These are phyloP conservation scores for Yarrowia sp. DNA, from an alignment of 805 yeast species.

Conservation along the genomic window DNA sequence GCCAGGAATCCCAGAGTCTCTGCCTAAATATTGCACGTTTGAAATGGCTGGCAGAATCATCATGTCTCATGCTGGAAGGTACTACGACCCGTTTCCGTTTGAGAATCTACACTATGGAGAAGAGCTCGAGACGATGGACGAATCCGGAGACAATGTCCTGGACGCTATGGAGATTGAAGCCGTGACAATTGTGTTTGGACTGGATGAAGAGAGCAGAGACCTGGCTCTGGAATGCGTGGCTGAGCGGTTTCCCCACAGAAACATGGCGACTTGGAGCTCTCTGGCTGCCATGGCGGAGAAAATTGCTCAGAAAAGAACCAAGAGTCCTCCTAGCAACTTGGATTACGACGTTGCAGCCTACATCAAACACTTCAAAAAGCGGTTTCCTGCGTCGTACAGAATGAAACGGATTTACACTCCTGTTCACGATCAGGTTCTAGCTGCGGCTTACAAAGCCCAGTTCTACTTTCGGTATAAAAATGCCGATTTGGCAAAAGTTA, in stretches of 20 bases:
- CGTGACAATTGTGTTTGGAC: not conserved
- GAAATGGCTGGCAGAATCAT: slow-evolving; percentile 7
- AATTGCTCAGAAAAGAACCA: not conserved
- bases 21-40: not conserved
- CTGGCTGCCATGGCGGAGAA: not conserved
- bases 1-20: not conserved
- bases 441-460: not conserved
- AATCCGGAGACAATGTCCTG: not conserved
- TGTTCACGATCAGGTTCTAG: not conserved
- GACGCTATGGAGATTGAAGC: not conserved
- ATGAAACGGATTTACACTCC: not conserved
- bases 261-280: not conserved
- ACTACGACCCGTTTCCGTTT: not conserved
- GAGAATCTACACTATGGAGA: not conserved
- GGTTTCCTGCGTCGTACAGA: not conserved
- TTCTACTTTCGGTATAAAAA: too few species aligned
- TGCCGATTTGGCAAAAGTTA: too few species aligned
- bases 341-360: not conserved
- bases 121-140: not conserved
- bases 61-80: not conserved
- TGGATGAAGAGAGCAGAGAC: not conserved
- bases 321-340: not conserved
- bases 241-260: not conserved
- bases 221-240: not conserved
- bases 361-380: not conserved